Percentiles rank a stretch among this genome's conserved stretches.
These are phyloP conservation scores for Kurtzmaniella cleridarum DNA, from an alignment of 805 yeast species.

Conservation along the genomic window DNA sequence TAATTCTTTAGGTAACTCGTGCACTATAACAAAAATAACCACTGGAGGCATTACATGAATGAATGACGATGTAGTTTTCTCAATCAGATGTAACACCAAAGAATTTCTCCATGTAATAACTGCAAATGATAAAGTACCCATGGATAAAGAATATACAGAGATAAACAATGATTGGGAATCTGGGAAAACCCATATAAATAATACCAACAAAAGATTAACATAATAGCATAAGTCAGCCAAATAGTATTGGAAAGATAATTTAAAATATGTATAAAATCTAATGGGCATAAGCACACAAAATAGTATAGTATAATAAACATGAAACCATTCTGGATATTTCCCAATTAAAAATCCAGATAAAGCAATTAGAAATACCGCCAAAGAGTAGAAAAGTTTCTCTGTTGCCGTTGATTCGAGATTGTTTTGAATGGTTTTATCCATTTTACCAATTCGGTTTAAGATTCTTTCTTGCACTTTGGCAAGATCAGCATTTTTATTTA, in stretches of 20 bases:
- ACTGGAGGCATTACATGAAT: constrained; percentile 90
- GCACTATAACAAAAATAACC: constrained; percentile 81
- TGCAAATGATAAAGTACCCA: constrained; percentile 89
- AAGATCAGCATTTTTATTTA: constrained; percentile 18
- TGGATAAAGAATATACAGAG: constrained; percentile 78
- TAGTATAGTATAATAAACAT: constrained; percentile 62
- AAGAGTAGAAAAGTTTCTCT: constrained; percentile 78
- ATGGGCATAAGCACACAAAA: constrained; percentile 72
- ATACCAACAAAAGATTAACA: constrained; percentile 65
- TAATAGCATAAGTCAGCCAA: constrained; percentile 92
- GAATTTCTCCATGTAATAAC: constrained; percentile 96
- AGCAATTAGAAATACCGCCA: constrained; percentile 64
- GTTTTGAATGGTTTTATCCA: constrained; percentile 31
- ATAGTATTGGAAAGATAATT: constrained; percentile 74
- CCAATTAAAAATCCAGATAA: constrained; percentile 74
- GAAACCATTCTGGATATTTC: constrained; percentile 70
- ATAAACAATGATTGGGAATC: constrained; percentile 65
- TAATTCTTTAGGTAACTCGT: constrained; percentile 54
- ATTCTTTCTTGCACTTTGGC: constrained; percentile 27
- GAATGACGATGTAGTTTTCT: constrained; percentile 85
- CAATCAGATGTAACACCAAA: constrained; percentile 83
- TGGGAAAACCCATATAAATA: constrained; percentile 83
- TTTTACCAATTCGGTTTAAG: constrained; percentile 24
- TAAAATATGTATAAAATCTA: constrained; percentile 76
- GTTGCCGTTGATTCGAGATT: constrained; percentile 31